Evolutionary conservation across 768 basidiomycete genomes (phyloP).

Genomic region (Pleurotus cornucopiae): DNA sequence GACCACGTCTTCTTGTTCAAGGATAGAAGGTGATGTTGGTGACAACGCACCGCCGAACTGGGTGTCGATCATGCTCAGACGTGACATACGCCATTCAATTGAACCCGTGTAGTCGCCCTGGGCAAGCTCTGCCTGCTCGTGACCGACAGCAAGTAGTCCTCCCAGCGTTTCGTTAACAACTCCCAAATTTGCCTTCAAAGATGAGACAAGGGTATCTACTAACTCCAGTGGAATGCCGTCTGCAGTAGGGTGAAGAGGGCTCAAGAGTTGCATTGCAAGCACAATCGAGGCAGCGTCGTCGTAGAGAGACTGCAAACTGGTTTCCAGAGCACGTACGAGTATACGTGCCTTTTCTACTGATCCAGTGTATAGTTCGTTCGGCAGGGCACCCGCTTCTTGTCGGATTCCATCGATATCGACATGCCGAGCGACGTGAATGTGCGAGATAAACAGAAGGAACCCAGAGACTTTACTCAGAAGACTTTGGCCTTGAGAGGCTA

Average conservation of each 20-base stretch:
- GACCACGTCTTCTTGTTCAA: constrained; percentile 49
- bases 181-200: constrained; percentile 53
- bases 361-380: constrained; percentile 52
- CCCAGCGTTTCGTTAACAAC: constrained; percentile 59
- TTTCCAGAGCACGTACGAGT: constrained; percentile 68
- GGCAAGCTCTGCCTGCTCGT: constrained; percentile 67
- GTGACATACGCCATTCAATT: constrained; percentile 75
- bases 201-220: constrained; percentile 44
- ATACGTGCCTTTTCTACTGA: constrained; percentile 66
- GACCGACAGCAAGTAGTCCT: constrained; percentile 55
- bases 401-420: constrained; percentile 80
- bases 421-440: constrained; percentile 75
- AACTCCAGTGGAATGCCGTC: constrained; percentile 35
- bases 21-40: constrained; percentile 29
- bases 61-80: constrained; percentile 56
- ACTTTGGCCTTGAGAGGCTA: constrained; percentile 40
- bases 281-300: constrained; percentile 66
- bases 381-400: constrained; percentile 35
- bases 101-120: constrained; percentile 70
- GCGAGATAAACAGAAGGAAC: constrained; percentile 56
- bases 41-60: constrained; percentile 38
- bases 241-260: constrained; percentile 26
- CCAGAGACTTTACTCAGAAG: constrained; percentile 52
- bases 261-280: constrained; percentile 48
- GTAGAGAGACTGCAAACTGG: constrained; percentile 65